A percentile compares a stretch with the other conserved stretches of the same genome.
phyloP scores from a whole-genome alignment of 768 basidiomycete species.

The Suillus subaureus region DNA sequence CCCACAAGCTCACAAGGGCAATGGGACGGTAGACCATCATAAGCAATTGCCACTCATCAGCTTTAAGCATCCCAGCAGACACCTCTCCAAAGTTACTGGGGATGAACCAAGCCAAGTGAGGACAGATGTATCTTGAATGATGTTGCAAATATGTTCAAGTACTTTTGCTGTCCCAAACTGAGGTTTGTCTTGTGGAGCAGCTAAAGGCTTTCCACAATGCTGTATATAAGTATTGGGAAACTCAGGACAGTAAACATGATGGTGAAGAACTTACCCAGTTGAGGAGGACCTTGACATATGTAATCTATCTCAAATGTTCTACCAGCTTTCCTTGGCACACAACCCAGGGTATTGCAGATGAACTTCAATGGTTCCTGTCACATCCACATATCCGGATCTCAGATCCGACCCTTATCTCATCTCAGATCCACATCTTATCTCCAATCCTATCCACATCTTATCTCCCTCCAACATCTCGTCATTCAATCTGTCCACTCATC shows the following conservation, averaged over 20 bases:
- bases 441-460: too few relatives aligned
- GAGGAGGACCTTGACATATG: constrained; percentile 8
- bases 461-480: too few relatives aligned
- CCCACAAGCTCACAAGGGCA: constrained; percentile 19
- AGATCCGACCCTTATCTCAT: too few relatives aligned
- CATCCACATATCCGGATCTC: too few relatives aligned
- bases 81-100: constrained; percentile 22
- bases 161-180: not conserved
- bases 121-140: constrained; percentile 4
- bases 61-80: constrained; percentile 17
- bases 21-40: constrained; percentile 21
- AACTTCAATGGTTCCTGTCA: constrained; percentile 1
- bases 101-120: constrained; percentile 20
- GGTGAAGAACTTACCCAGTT: constrained; percentile 12
- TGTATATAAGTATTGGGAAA: not conserved
- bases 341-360: constrained; percentile 1
- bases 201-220: constrained; percentile 3
- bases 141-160: constrained; percentile 1
- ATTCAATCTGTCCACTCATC: too few relatives aligned
- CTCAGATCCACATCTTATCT: too few relatives aligned
- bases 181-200: not conserved
- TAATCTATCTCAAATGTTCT: constrained; percentile 10
- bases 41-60: constrained; percentile 24
- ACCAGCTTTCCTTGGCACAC: constrained; percentile 3
- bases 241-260: not conserved